A percentile compares a stretch with the other conserved stretches of the same genome.
Conservation (phyloP, 78 protist species). For the Creolimax fragrantissima region DNA sequence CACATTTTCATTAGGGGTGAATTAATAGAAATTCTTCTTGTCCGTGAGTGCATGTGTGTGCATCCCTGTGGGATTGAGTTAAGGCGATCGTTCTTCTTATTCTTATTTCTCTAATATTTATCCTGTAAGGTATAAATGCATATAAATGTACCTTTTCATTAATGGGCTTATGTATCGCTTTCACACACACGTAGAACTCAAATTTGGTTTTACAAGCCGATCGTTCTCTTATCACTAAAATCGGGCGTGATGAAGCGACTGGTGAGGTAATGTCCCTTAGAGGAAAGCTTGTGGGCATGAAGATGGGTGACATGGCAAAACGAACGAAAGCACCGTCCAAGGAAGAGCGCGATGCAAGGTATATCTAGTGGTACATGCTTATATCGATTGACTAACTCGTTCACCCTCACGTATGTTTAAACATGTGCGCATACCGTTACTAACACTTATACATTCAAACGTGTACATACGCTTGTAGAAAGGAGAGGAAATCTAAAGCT, state of each 20-base stretch:
- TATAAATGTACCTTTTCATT: background rate
- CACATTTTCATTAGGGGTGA: background rate
- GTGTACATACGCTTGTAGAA: background rate
- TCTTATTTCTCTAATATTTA: too few species aligned
- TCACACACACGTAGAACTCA: background rate
- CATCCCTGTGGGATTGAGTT: too few species aligned
- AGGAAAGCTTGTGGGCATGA: background rate
- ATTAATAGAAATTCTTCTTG: background rate
- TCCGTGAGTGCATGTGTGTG: background rate
- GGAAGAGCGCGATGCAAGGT: background rate
- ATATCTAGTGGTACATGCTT: background rate
- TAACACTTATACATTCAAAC: background rate
- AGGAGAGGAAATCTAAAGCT: background rate
- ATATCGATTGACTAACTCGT: too few species aligned
- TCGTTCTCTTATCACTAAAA: background rate
- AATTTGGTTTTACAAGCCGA: constrained; percentile 36
- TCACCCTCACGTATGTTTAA: too few species aligned
- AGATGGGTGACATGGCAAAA: constrained; percentile 18
- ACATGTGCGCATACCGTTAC: too few species aligned
- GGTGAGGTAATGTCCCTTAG: constrained; percentile 31
- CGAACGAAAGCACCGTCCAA: constrained; percentile 1
- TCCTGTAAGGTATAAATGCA: background rate
- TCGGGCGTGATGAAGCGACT: constrained; percentile 25
- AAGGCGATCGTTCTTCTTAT: too few species aligned
- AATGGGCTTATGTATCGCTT: background rate